Evolutionary conservation across 78 protist species (phyloP), one percentile per base, ranked within the genome.

Genomic region (Dictyostelium capitatum): DNA sequence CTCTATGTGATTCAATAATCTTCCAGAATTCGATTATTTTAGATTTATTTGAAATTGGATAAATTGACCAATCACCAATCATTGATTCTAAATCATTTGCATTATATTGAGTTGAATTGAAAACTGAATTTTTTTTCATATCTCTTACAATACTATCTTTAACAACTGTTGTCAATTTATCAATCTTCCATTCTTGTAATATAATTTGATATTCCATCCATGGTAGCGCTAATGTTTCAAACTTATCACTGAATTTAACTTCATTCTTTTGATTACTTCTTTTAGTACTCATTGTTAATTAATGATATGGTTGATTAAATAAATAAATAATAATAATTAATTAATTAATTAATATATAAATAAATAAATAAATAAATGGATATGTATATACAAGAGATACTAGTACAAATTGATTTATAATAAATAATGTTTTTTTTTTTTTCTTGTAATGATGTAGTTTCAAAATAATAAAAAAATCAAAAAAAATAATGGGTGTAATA

Each of bases 141-240:
- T 72, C 79, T 5, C 19, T 8, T 6, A 72, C 53, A 9, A 72
- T 72, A 19, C 43, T 46, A 72, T 72, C 43, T 72, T 46, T 72
- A 30, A 72, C 28, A 9, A 43, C 30, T 43, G 12, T 3, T 12
- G 48, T 15, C 8, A 72, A 30, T 43, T 43, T 72, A 2, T n/a
- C 19, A 17, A 72, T 43, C 43, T 72, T 72, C 79, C 79, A 72
- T 12, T 72, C 79, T 72, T 72, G 79, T 43, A 72, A 43, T 41
- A 72, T 20, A 8, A 72, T 72, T 43, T 41, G 53, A 72, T 43
- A 72, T 14, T 43, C 19, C 79, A 72, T 72, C 30, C 30, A 72
- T 32, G 46, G 56, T 6, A n/a, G 12, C 3, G 30, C 77, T 12
- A 23, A 20, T 11, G 30, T 32, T 3, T 37, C 43, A 37, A 37